Conservation (phyloP, 352 stramenopile species). For the Globisporangium parvum region DNA sequence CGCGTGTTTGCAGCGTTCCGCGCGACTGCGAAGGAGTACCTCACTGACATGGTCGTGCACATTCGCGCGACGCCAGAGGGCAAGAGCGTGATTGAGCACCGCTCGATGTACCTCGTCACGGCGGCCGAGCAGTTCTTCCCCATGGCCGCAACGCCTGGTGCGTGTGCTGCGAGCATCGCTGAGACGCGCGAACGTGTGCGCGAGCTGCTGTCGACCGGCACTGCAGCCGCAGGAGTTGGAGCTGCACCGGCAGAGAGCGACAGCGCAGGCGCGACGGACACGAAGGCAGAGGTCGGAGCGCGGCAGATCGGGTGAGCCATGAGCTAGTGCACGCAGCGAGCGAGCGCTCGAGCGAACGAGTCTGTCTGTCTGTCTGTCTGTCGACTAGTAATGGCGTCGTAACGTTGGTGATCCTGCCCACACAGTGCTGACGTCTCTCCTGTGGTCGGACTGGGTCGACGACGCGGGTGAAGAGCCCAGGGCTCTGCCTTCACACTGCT, state of each 20-base stretch:
- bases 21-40: slow-evolving; percentile 7
- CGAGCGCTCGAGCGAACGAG: no score
- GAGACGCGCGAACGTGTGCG: not conserved
- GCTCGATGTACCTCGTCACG: slow-evolving; percentile 11
- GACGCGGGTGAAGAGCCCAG: no score
- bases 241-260: not conserved
- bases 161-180: slow-evolving; percentile 11
- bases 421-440: no score
- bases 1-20: slow-evolving; percentile 10
- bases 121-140: slow-evolving; percentile 11
- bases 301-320: no score
- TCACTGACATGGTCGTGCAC: slow-evolving; percentile 5
- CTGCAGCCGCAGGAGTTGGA: not conserved
- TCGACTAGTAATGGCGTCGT: no score
- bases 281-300: no score
- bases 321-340: no score
- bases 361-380: no score
- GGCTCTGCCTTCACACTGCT: no score
- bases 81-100: slow-evolving; percentile 14
- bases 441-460: no score
- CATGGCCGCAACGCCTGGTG: not conserved
- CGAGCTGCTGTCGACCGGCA: not conserved
- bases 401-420: no score
- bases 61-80: not conserved
- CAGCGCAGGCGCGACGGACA: no score